phyloP scores from a whole-genome alignment of 768 basidiomycete species.

The Ephemerocybe angulata region DNA sequence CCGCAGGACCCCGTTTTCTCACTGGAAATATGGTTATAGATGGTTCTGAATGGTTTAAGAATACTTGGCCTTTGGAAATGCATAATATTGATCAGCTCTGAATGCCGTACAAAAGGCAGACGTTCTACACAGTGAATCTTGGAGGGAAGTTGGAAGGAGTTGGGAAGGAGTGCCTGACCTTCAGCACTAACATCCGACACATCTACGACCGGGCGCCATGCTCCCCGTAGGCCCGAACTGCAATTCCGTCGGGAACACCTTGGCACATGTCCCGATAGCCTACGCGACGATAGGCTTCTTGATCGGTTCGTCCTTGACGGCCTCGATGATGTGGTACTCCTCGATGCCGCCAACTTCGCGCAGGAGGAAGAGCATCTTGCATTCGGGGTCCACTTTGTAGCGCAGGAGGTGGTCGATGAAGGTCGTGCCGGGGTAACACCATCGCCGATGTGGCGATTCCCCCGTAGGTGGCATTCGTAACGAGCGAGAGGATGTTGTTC shows the following conservation, averaged over 20 bases:
- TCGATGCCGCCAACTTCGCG: slow-evolving; percentile 99
- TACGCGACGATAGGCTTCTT: slow-evolving; percentile 99
- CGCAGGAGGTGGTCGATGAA: slow-evolving; percentile 99
- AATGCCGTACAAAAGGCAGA: no score
- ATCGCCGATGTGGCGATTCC: slow-evolving; percentile 99
- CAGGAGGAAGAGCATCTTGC: slow-evolving; percentile 98
- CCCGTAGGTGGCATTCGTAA: slow-evolving; percentile 98
- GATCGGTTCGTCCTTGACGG: slow-evolving; percentile 89
- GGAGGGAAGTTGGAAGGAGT: no score
- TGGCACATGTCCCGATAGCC: slow-evolving; percentile 99
- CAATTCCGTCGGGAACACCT: slow-evolving; percentile 99
- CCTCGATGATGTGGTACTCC: slow-evolving; percentile 98
- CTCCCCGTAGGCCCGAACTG: slow-evolving; percentile 99
- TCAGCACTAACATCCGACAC: no score
- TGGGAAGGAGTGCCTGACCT: no score
- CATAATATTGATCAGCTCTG: no score
- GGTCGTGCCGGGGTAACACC: slow-evolving; percentile 97
- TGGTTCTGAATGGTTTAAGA: no score
- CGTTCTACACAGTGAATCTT: no score
- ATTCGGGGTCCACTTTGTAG: slow-evolving; percentile 94
- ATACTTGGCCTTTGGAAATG: no score
- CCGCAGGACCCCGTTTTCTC: no score
- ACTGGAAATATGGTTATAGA: no score
- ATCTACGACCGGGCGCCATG: no score
- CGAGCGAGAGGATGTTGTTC: slow-evolving; percentile 97